These are phyloP conservation scores for Neurospora terricola DNA, from an alignment of 495 filamentous ascomycete genomes.

Conservation along the genomic window DNA sequence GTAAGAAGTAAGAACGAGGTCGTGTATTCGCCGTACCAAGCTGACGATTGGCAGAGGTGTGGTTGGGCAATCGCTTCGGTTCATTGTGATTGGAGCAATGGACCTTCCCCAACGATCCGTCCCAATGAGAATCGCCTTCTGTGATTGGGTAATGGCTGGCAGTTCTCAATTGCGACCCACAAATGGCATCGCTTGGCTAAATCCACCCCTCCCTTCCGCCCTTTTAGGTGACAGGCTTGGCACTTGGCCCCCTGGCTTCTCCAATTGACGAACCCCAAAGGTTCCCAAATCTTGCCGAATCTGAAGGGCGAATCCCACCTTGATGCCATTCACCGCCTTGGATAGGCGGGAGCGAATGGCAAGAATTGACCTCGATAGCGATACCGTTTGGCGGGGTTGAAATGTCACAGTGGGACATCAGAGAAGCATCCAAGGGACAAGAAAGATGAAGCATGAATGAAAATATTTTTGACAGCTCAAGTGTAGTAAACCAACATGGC, in stretches of 20 bases:
- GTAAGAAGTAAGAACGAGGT: conserved; percentile 11
- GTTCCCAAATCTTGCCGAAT: not conserved
- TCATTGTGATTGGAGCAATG: conserved; percentile 5
- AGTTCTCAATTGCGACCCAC: not conserved
- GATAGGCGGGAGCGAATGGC: not conserved
- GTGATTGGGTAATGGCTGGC: not conserved
- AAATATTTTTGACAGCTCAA: not conserved
- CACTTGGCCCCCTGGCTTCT: not conserved
- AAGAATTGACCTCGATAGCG: not conserved
- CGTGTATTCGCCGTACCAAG: conserved; percentile 7
- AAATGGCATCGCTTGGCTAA: conserved; percentile 13
- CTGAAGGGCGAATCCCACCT: not conserved
- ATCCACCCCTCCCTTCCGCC: conserved; percentile 6
- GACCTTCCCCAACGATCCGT: conserved; percentile 14
- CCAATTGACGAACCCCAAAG: conserved; percentile 7
- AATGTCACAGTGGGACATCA: not conserved
- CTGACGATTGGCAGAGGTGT: conserved; percentile 13
- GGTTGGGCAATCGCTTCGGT: conserved; percentile 2
- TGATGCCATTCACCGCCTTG: not conserved
- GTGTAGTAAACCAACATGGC: not conserved
- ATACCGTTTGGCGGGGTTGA: conserved; percentile 2
- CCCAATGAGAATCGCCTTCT: not conserved
- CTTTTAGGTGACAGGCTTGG: not conserved
- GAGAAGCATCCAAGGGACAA: not conserved
- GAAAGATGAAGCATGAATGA: not conserved